phyloP scores from a whole-genome alignment of 176 grass and related monocot genomes.

The Hsuehochloa calcarea region DNA sequence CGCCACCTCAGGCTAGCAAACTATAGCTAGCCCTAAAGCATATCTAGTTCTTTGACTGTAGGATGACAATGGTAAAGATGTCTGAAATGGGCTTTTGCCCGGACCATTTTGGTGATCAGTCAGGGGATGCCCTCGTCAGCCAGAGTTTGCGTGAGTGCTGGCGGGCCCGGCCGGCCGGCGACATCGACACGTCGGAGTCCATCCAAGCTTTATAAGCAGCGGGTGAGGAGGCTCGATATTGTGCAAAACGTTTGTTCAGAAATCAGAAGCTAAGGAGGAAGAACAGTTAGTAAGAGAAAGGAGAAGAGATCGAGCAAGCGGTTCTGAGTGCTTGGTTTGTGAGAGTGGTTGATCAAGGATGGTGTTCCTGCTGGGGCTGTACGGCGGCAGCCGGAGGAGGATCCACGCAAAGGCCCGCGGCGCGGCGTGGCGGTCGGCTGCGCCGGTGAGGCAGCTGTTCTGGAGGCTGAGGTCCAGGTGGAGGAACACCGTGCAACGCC shows the following conservation, averaged over 20 bases:
- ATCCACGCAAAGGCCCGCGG: background rate
- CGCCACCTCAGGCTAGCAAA: background rate
- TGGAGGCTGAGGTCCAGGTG: conserved; percentile 26
- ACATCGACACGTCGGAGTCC: background rate
- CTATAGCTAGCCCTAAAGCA: background rate
- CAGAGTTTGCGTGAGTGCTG: background rate
- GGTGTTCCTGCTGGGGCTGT: background rate
- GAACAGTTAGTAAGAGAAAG: background rate
- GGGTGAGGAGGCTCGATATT: background rate
- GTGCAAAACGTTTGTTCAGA: background rate
- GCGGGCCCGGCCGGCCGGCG: background rate
- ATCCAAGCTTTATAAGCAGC: background rate
- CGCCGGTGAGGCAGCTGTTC: conserved; percentile 24
- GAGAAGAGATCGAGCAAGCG: background rate
- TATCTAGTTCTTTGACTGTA: background rate
- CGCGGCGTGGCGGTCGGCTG: background rate
- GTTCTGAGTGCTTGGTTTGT: background rate
- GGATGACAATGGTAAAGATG: background rate
- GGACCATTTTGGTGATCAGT: background rate
- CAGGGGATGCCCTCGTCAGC: background rate
- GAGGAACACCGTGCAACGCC: background rate
- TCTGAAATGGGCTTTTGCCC: background rate
- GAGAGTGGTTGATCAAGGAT: background rate
- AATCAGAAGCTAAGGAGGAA: background rate
- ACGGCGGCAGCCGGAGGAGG: background rate